Conservation (phyloP, 2,329 filamentous ascomycete species). For the Drechslera avenae region DNA sequence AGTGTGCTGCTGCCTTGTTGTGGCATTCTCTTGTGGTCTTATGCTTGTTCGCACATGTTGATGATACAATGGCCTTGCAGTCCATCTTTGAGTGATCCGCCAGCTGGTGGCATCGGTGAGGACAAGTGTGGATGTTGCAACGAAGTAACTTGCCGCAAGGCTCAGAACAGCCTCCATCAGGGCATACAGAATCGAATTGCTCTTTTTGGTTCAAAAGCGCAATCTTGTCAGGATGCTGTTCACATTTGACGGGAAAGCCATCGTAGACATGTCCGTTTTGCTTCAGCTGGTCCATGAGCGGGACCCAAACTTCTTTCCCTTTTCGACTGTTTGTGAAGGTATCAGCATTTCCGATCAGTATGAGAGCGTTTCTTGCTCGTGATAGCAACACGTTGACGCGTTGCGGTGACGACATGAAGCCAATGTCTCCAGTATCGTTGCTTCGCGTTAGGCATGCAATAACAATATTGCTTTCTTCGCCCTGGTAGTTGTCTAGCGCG, state of each 20-base stretch:
- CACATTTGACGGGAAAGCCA: conserved; percentile 44
- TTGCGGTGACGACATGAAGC: conserved; percentile 70
- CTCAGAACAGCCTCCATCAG: conserved; percentile 71
- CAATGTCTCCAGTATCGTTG: conserved; percentile 67
- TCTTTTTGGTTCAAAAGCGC: conserved; percentile 55
- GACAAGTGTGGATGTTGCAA: conserved; percentile 66
- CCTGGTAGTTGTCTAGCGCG: conserved; percentile 73
- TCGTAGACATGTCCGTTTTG: conserved; percentile 53
- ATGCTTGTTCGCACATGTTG: conserved; percentile 61
- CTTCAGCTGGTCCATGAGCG: conserved; percentile 63
- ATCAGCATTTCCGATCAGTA: conserved; percentile 72
- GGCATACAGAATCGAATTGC: conserved; percentile 67
- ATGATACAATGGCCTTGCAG: conserved; percentile 53
- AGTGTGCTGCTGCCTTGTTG: conserved; percentile 45
- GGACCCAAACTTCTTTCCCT: conserved; percentile 62
- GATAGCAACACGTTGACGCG: conserved; percentile 73
- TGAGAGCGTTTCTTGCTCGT: conserved; percentile 66
- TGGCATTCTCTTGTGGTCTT: conserved; percentile 56
- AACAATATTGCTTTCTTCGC: conserved; percentile 76
- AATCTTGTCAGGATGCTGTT: conserved; percentile 44
- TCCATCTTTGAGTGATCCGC: conserved; percentile 62
- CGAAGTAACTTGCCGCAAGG: conserved; percentile 60
- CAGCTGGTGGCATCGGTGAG: conserved; percentile 65
- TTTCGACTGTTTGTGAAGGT: conserved; percentile 68
- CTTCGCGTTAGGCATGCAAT: conserved; percentile 71